Conservation (phyloP, 2,329 filamentous ascomycete species). For the Cladophialophora immunda region DNA sequence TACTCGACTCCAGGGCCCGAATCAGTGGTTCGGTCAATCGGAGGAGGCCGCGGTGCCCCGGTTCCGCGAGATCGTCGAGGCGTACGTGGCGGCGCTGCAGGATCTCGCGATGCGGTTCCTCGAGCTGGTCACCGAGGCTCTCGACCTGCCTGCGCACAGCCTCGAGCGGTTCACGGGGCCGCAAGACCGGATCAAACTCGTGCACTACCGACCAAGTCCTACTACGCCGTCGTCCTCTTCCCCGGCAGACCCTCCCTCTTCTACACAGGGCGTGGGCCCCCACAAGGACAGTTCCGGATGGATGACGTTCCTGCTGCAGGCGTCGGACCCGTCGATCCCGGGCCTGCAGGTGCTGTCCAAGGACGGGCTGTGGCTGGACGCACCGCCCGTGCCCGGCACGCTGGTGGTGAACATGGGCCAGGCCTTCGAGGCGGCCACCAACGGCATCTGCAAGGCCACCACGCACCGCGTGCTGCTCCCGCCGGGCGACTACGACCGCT, state of each 20-base stretch:
- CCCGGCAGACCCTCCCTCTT: slow-evolving; percentile 56
- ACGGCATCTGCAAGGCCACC: slow-evolving; percentile 54
- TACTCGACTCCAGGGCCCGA: slow-evolving; percentile 59
- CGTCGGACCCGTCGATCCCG: slow-evolving; percentile 59
- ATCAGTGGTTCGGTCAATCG: slow-evolving; percentile 53
- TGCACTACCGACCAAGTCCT: slow-evolving; percentile 49
- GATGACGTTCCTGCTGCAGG: slow-evolving; percentile 70
- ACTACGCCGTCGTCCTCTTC: slow-evolving; percentile 13
- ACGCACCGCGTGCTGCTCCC: slow-evolving; percentile 53
- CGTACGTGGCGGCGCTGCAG: slow-evolving; percentile 63
- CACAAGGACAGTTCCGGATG: slow-evolving; percentile 60
- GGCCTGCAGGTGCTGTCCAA: slow-evolving; percentile 59
- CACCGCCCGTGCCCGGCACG: slow-evolving; percentile 52
- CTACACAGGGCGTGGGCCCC: slow-evolving; percentile 52
- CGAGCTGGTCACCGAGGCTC: slow-evolving; percentile 64
- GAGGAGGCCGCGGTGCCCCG: slow-evolving; percentile 31
- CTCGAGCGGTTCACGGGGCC: slow-evolving; percentile 64
- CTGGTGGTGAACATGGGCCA: slow-evolving; percentile 60
- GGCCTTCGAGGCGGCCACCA: slow-evolving; percentile 53
- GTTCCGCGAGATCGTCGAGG: slow-evolving; percentile 51
- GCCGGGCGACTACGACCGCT: slow-evolving; percentile 51
- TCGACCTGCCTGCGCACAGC: slow-evolving; percentile 58
- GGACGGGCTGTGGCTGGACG: slow-evolving; percentile 56
- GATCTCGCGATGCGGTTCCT: slow-evolving; percentile 63
- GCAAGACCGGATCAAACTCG: slow-evolving; percentile 63